Percentiles rank a stretch among this genome's conserved stretches.
phyloP scores from a whole-genome alignment of 2,329 filamentous ascomycete genomes.

The Ambrosiella xylebori region DNA sequence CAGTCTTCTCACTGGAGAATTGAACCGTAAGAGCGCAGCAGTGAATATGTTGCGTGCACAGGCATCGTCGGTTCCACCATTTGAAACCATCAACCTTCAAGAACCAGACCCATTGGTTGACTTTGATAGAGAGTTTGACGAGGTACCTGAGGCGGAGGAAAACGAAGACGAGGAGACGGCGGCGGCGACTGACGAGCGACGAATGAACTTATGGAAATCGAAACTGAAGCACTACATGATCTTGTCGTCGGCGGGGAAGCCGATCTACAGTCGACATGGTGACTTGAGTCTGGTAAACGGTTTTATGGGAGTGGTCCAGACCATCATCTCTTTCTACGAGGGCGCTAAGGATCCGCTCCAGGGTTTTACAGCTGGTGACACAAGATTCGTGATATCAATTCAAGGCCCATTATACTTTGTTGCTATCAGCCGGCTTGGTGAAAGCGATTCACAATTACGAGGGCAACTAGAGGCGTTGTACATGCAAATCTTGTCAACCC shows the following conservation, averaged over 20 bases:
- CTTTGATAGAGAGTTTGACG: constrained; percentile 65
- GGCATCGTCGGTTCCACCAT: constrained; percentile 40
- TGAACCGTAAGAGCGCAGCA: constrained; percentile 47
- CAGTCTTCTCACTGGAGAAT: constrained; percentile 60
- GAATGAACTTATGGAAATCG: constrained; percentile 64
- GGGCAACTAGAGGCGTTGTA: constrained; percentile 85
- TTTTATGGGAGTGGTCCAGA: constrained; percentile 90
- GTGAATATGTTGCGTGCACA: constrained; percentile 52
- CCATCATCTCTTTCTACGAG: constrained; percentile 93
- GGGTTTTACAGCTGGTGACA: constrained; percentile 72
- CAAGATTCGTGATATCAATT: constrained; percentile 70
- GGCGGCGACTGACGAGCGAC: constrained; percentile 32
- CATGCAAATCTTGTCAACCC: constrained; percentile 92
- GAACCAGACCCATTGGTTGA: constrained; percentile 39
- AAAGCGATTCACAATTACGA: constrained; percentile 76
- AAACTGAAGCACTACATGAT: constrained; percentile 97
- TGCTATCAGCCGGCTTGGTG: constrained; percentile 78
- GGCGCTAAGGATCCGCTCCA: constrained; percentile 58
- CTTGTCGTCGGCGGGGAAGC: constrained; percentile 87
- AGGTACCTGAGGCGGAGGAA: constrained; percentile 36
- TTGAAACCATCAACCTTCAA: constrained; percentile 33
- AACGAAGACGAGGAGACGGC: constrained; percentile 16
- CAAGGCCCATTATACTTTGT: constrained; percentile 84
- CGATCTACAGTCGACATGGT: constrained; percentile 90
- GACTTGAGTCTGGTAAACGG: constrained; percentile 78